phyloP scores from a whole-genome alignment of 805 yeast genomes.

The Monosporozyma solicola region DNA sequence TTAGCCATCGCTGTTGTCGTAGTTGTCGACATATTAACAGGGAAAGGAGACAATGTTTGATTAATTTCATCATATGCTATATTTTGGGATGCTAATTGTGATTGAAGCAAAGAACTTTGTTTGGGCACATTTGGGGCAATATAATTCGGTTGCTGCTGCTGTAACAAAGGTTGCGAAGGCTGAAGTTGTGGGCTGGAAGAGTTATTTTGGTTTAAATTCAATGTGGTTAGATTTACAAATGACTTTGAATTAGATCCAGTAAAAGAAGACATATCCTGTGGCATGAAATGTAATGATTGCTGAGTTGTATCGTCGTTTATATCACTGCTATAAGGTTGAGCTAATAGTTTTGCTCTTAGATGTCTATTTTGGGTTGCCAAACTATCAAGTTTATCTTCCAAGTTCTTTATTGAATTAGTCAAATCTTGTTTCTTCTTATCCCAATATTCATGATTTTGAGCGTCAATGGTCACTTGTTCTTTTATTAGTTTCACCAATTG shows the following conservation, averaged over 20 bases:
- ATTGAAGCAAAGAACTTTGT: not conserved
- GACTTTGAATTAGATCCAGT: not conserved
- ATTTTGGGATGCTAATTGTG: not conserved
- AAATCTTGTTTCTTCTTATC: constrained; percentile 13
- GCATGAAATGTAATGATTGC: not conserved
- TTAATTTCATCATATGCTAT: not conserved
- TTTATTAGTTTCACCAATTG: constrained; percentile 17
- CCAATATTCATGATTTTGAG: constrained; percentile 22
- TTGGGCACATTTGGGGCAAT: not conserved
- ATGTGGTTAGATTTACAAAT: not conserved
- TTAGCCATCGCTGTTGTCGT: constrained; percentile 12
- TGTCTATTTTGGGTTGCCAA: constrained; percentile 17
- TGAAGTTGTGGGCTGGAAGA: not conserved
- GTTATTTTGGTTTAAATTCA: not conserved
- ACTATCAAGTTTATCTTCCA: constrained; percentile 21
- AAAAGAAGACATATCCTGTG: not conserved
- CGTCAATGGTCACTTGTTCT: constrained; percentile 21
- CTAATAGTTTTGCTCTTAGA: constrained; percentile 9
- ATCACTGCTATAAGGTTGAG: constrained; percentile 4
- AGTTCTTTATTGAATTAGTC: constrained; percentile 13
- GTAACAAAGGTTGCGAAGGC: not conserved
- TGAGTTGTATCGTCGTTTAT: constrained; percentile 2
- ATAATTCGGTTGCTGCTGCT: not conserved
- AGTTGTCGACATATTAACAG: constrained; percentile 9
- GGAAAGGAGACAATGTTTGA: not conserved